Evolutionary conservation across 345 rosid genomes (phyloP).

Genomic region (Pistacia integerrima): DNA sequence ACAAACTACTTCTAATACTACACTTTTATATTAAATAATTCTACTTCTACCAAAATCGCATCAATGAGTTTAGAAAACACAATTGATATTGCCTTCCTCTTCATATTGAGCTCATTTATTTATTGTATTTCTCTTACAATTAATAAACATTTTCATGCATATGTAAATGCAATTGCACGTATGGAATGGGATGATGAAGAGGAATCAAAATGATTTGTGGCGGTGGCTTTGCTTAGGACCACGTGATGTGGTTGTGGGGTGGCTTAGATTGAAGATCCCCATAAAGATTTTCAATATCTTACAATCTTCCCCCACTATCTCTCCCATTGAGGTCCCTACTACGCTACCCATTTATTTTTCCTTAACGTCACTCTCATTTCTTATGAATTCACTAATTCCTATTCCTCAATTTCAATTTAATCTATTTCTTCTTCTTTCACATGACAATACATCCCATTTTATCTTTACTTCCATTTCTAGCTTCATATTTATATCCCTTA

Average conservation of each 20-base stretch:
- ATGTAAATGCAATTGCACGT: neutral
- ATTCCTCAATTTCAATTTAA: neutral
- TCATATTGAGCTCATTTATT: too few species aligned
- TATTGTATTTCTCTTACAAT: too few species aligned
- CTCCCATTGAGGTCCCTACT: constrained; percentile 11
- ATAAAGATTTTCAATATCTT: constrained; percentile 54
- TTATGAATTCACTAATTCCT: neutral
- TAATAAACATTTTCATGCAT: too few species aligned
- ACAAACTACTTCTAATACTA: neutral
- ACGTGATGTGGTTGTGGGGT: constrained; percentile 36
- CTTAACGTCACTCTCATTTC: neutral
- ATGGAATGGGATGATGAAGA: neutral
- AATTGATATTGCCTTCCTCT: too few species aligned
- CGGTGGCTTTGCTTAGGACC: constrained; percentile 26
- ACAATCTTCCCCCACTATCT: constrained; percentile 17
- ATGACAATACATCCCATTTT: too few species aligned
- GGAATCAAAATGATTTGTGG: constrained; percentile 4
- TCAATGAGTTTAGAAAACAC: too few species aligned
- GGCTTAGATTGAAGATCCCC: constrained; percentile 44
- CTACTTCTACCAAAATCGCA: too few species aligned
- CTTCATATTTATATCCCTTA: too few species aligned
- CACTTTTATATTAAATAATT: too few species aligned
- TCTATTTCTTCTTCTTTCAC: too few species aligned
- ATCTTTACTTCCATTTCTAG: too few species aligned
- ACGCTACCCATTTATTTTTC: constrained; percentile 19